Evolutionary conservation across 2,329 filamentous ascomycete species (phyloP), one percentile per base, ranked within the genome.

Genomic region (Fusarium albidum): DNA sequence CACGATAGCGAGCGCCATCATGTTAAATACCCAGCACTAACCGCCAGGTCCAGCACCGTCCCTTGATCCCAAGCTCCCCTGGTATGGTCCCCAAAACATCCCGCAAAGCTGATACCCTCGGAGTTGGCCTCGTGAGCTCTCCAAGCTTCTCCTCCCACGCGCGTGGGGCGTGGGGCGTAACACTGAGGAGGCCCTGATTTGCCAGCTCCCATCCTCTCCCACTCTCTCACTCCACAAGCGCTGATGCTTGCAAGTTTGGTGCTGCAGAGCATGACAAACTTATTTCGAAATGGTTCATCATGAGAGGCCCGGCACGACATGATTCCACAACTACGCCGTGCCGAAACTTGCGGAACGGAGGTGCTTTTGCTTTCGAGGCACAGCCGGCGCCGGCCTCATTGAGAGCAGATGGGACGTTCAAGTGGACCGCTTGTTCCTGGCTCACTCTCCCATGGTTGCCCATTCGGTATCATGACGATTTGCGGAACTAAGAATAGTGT

Each of bases 141-240:
- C 43, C 52, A 47, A 51, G 52, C 57, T 57, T 53, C 44, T 50
- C 57, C 63, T 67, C 64, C 55, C 64, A 65, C 64, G 55, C 59
- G 43, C 42, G 64, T 67, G 64, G 64, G 62, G 64, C 64, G 62
- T 67, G 64, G 64, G 64, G 64, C 64, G 53, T 56, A 47, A 51
- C 45, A 34, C 44, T 60, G 29, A 61, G 52, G 52, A 41, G 40
- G 52, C 32, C 50, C 58, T 67, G 64, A 67, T 67, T 67, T 67
- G 64, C 63, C 54, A 63, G 45, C 28, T 54, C 44, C 50, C 53
- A n/a, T 45, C 35, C 35, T 62, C 65, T 68, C 65, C 65, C 65
- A 66, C 65, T 62, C 59, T 66, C 59, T 66, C 64, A 50, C 59
- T 67, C 65, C 65, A 65, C 65, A 64, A 57, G 52, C 49, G 63